Percentiles rank a stretch among this genome's conserved stretches.
Evolutionary conservation across 176 grass and related monocot species (phyloP).

Genomic region (Aegilops sharonensis): DNA sequence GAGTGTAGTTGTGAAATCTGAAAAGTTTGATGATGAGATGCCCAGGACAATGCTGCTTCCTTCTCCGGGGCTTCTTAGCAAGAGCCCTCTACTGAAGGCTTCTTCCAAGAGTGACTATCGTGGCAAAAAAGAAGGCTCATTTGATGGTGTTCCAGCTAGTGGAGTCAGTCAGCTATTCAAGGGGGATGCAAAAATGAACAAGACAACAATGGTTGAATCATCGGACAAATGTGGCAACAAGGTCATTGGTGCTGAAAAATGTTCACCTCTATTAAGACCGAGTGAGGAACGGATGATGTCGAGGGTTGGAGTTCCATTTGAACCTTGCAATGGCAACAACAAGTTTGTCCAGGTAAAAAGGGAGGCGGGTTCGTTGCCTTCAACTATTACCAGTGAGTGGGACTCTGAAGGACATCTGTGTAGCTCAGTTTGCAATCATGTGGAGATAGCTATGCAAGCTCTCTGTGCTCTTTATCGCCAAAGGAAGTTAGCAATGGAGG

Average conservation of each 20-base stretch:
- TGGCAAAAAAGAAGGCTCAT: not conserved
- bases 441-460: conserved; percentile 24
- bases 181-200: not conserved
- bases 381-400: conserved; percentile 6
- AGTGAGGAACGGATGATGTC: not conserved
- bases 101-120: conserved; percentile 14
- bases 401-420: not conserved
- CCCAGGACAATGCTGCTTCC: not conserved
- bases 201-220: not conserved
- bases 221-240: not conserved
- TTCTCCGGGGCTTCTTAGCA: not conserved
- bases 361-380: conserved; percentile 3
- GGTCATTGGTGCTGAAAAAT: not conserved
- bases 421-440: not conserved
- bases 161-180: not conserved
- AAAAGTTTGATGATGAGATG: not conserved
- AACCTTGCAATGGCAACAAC: not conserved
- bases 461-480: conserved; percentile 32
- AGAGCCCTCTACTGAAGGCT: not conserved
- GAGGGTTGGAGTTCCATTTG: not conserved
- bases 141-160: not conserved
- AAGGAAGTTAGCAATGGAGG: not conserved
- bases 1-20: not conserved
- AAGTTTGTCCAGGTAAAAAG: not conserved
- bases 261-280: not conserved